Conservation (phyloP, 371 early-diverging fungal species). For the Mortierella sp. region DNA sequence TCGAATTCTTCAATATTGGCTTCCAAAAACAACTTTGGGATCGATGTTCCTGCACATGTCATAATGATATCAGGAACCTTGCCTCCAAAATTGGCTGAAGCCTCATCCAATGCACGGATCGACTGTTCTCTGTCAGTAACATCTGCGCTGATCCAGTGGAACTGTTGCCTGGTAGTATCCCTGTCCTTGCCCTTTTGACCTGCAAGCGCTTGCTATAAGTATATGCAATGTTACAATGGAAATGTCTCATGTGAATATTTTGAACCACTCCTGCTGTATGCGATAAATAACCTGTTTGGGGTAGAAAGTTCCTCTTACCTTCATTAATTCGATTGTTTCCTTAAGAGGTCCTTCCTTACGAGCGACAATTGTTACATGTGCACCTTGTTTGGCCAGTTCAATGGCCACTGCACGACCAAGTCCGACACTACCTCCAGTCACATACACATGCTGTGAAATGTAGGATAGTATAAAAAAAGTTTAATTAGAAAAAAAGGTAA, state of each 20-base stretch:
- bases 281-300: not conserved
- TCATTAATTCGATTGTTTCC: slow-evolving; percentile 67
- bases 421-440: slow-evolving; percentile 96
- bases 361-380: slow-evolving; percentile 92
- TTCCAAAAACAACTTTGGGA: slow-evolving; percentile 83
- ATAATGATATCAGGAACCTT: slow-evolving; percentile 79
- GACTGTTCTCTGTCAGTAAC: slow-evolving; percentile 68
- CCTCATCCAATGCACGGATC: slow-evolving; percentile 72
- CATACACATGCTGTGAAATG: slow-evolving; percentile 75
- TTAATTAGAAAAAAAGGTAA: too few relatives aligned
- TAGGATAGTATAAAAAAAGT: not conserved
- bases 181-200: slow-evolving; percentile 41
- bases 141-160: slow-evolving; percentile 70
- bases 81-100: slow-evolving; percentile 67
- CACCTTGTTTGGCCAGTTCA: slow-evolving; percentile 79
- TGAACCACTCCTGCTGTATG: too few relatives aligned
- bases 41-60: slow-evolving; percentile 82
- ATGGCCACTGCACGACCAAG: slow-evolving; percentile 89
- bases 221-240: too few relatives aligned
- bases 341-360: slow-evolving; percentile 73
- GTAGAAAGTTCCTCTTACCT: slow-evolving; percentile 53
- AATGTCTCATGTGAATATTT: too few relatives aligned
- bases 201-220: slow-evolving; percentile 41
- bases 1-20: slow-evolving; percentile 73
- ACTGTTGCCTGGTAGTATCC: slow-evolving; percentile 57